phyloP scores from a whole-genome alignment of 2,329 filamentous ascomycete genomes.

The Neocatenulostroma microsporum region DNA sequence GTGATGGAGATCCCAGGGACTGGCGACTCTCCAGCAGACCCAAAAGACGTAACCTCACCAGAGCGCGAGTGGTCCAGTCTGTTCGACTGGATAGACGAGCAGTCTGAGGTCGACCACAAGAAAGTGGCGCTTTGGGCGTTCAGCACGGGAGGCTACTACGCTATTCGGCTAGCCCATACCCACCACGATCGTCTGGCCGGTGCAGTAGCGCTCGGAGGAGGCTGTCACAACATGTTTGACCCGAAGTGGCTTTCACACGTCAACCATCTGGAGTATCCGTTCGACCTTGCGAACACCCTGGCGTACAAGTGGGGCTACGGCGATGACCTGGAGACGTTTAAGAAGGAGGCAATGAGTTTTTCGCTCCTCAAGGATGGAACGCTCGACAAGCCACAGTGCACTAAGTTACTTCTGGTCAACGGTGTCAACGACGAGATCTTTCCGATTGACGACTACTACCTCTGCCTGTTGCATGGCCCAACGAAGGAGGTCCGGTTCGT shows the following conservation, averaged over 20 bases:
- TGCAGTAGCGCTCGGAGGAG: constrained; percentile 48
- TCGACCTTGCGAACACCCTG: constrained; percentile 47
- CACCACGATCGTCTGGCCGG: constrained; percentile 46
- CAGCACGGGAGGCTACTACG: constrained; percentile 53
- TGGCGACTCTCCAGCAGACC: constrained; percentile 47
- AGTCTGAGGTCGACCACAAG: constrained; percentile 41
- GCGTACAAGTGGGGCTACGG: constrained; percentile 44
- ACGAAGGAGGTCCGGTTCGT: constrained; percentile 48
- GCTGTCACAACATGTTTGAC: constrained; percentile 53
- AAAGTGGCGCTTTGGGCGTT: constrained; percentile 50
- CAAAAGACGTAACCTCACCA: constrained; percentile 40
- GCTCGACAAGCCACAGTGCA: constrained; percentile 42
- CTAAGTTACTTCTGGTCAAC: constrained; percentile 49
- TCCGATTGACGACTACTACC: constrained; percentile 53
- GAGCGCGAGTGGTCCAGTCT: constrained; percentile 49
- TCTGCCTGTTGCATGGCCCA: constrained; percentile 46
- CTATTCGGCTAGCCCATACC: constrained; percentile 51
- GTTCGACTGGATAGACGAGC: constrained; percentile 47
- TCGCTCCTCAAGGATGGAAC: constrained; percentile 50
- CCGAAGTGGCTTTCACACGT: constrained; percentile 47
- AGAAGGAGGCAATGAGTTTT: constrained; percentile 44
- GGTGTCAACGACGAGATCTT: constrained; percentile 55
- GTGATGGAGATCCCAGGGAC: constrained; percentile 53
- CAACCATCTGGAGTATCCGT: constrained; percentile 53
- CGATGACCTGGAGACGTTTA: constrained; percentile 38